Percentiles rank a stretch among this genome's conserved stretches.
These are phyloP conservation scores for Ophiostoma sp. DNA, from an alignment of 2,329 filamentous ascomycete genomes.

Conservation along the genomic window DNA sequence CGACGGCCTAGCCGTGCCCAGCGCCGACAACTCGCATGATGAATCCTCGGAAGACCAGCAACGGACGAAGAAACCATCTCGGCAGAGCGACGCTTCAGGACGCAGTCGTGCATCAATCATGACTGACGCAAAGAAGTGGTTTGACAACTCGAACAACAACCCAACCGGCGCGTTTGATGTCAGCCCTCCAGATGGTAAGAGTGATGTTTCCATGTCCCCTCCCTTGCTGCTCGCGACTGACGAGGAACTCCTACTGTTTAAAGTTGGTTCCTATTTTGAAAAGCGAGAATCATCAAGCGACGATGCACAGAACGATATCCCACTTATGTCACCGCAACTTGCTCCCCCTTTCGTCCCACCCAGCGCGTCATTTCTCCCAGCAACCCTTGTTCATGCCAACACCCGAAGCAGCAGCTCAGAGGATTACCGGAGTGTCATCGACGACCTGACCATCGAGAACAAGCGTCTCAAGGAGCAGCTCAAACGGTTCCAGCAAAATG, in stretches of 20 bases:
- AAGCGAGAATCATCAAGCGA: slow-evolving; percentile 55
- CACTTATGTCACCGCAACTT: slow-evolving; percentile 26
- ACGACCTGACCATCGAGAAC: slow-evolving; percentile 83
- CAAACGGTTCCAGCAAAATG: slow-evolving; percentile 67
- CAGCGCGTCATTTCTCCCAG: slow-evolving; percentile 20
- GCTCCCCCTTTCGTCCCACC: slow-evolving; percentile 24
- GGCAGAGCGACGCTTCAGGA: slow-evolving; percentile 40
- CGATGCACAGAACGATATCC: slow-evolving; percentile 32
- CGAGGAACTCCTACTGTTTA: background rate
- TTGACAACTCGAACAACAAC: slow-evolving; percentile 55
- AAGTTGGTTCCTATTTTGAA: slow-evolving; percentile 47
- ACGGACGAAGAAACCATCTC: background rate
- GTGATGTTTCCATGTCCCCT: background rate
- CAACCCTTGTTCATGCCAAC: slow-evolving; percentile 19
- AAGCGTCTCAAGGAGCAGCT: slow-evolving; percentile 73
- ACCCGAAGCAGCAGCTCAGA: slow-evolving; percentile 64
- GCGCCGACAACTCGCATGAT: slow-evolving; percentile 5
- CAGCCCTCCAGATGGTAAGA: slow-evolving; percentile 50
- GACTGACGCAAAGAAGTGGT: slow-evolving; percentile 57
- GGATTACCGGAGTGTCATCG: slow-evolving; percentile 79
- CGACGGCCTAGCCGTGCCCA: background rate
- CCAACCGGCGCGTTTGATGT: slow-evolving; percentile 46
- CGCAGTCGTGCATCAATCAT: slow-evolving; percentile 51
- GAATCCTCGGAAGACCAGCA: background rate
- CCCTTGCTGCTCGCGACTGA: background rate